Evolutionary conservation across 169 alveolate species (phyloP), one percentile per base, ranked within the genome.

Genomic region (Plasmodium knowlesi): DNA sequence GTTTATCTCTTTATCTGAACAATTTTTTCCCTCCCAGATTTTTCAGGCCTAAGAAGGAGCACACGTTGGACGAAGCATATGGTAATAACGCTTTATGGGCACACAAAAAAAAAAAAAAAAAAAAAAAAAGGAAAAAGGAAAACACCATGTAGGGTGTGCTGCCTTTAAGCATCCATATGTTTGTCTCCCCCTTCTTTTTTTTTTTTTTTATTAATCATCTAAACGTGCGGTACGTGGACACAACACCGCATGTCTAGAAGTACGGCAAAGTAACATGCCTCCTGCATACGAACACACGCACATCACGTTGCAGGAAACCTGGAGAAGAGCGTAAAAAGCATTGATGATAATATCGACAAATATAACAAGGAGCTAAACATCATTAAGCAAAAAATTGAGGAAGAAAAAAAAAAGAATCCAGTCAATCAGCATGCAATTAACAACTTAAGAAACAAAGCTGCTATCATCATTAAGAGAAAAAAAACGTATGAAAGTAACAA

Each of bases 341-440:
- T 91, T 72, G 95, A 91, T 22, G 85, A 25, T 4, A 91, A 91
- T 50, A 91, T 91, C 19, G 95, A 91, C 16, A 81, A 41, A 37
- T 91, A 91, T 72, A 91, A 91, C 22, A 91, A 91, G 53, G 95
- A 91, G 84, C 92, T 91, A 34, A 81, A 82, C 39, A 67, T 91
- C 43, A 91, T 91, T 67, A 91, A 91, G 78, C 83, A 91, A 54
- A 91, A 91, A 78, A 91, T 91, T 61, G 95, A 91, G 12, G 95
- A 91, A 70, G 95, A 91, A 72, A 80, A 81, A 41, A 91, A 91
- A 39, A 91, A 91, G 83, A 72, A 81, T 9, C 91, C 91, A 46
- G 50, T 82, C 28, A 91, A 91, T 82, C 84, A 80, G 9, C 84
- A 91, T 22, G 84, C 30, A 9, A 91, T 91, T 72, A 70, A 91